These are phyloP conservation scores for Calocera cornea DNA, from an alignment of 768 basidiomycete genomes.

Conservation along the genomic window DNA sequence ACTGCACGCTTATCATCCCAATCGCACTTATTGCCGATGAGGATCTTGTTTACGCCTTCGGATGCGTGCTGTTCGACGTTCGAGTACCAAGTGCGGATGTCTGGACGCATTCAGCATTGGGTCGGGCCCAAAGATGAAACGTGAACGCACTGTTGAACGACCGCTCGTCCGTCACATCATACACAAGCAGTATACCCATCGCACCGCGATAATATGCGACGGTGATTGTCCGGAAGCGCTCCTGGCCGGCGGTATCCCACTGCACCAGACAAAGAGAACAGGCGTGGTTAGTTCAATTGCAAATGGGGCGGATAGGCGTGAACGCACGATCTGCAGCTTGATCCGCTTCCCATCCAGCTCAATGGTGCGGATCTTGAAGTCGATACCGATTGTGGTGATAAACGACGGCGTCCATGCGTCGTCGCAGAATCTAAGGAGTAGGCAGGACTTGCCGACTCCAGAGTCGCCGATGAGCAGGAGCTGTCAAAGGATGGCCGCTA, in stretches of 20 bases:
- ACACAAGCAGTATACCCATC: constrained; percentile 97
- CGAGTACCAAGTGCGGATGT: constrained; percentile 95
- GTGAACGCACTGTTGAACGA: constrained; percentile 83
- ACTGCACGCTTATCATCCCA: constrained; percentile 94
- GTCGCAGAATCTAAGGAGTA: constrained; percentile 94
- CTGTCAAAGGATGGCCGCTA: constrained; percentile 29
- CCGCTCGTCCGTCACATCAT: constrained; percentile 88
- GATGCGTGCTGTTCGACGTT: constrained; percentile 99
- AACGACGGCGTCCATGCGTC: constrained; percentile 99
- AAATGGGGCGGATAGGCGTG: not conserved
- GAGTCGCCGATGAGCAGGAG: constrained; percentile 94
- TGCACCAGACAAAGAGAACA: constrained; percentile 22
- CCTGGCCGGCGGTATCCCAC: constrained; percentile 99
- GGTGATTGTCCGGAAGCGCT: constrained; percentile 96
- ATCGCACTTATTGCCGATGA: constrained; percentile 98
- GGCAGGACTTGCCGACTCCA: constrained; percentile 93
- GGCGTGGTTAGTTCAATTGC: not conserved
- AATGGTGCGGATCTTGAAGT: constrained; percentile 99
- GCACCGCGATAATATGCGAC: constrained; percentile 98
- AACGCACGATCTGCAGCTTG: constrained; percentile 92
- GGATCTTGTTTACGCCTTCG: constrained; percentile 97
- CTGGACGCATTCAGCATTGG: constrained; percentile 29
- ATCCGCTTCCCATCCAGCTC: constrained; percentile 96
- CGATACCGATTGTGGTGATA: constrained; percentile 98
- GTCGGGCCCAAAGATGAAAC: not conserved